phyloP scores from a whole-genome alignment of 306 rosid genomes.

The Vigna angularis region DNA sequence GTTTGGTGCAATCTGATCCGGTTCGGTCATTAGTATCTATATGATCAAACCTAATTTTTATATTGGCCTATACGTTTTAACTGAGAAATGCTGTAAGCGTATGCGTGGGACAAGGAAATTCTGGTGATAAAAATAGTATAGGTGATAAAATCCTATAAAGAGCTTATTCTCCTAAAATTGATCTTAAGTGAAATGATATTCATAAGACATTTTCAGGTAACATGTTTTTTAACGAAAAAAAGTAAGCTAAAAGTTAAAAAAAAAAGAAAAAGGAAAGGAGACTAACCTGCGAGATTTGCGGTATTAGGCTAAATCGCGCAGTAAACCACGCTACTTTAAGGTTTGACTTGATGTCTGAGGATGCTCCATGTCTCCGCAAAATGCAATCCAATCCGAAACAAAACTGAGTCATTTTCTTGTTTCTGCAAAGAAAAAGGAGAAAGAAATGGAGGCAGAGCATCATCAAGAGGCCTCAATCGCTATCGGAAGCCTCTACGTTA shows the following conservation, averaged over 20 bases:
- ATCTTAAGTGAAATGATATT: too few relatives aligned
- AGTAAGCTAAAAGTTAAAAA: neutral
- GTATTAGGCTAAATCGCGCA: conserved; percentile 36
- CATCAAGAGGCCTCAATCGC: neutral
- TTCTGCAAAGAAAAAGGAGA: neutral
- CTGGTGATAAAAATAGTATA: too few relatives aligned
- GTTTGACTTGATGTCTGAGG: conserved; percentile 13
- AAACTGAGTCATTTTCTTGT: neutral
- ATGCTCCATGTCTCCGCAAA: neutral
- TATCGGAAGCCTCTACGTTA: conserved; percentile 49
- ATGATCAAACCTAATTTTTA: too few relatives aligned
- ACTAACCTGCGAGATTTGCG: conserved; percentile 42
- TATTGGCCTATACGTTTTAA: too few relatives aligned
- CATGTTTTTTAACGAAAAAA: neutral
- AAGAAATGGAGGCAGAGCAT: conserved; percentile 47
- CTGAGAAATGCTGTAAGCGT: too few relatives aligned
- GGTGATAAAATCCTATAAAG: too few relatives aligned
- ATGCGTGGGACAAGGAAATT: too few relatives aligned
- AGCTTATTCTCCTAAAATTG: too few relatives aligned
- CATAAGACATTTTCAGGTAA: neutral
- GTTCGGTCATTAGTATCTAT: too few relatives aligned
- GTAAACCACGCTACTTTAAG: conserved; percentile 27
- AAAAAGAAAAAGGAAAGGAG: neutral
- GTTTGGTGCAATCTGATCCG: too few relatives aligned
- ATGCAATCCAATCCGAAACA: neutral